phyloP scores from a whole-genome alignment of 331 rosid species.

The Dryas integrifolia region DNA sequence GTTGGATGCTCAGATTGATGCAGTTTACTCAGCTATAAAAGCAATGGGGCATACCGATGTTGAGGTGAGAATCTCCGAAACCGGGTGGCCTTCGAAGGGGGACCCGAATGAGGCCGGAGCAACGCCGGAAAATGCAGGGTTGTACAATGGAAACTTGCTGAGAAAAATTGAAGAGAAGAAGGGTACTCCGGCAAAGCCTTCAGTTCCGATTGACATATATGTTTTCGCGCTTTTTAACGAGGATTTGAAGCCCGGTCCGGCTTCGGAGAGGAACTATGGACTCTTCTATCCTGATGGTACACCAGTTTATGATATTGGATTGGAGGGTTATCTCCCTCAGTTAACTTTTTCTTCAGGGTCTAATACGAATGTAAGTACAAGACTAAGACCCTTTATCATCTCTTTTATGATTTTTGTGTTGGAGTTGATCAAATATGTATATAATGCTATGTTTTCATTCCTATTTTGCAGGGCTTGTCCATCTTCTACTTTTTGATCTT shows the following conservation, averaged over 20 bases:
- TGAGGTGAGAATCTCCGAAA: conserved; percentile 73
- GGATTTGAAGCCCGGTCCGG: conserved; percentile 70
- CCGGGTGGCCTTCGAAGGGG: conserved; percentile 96
- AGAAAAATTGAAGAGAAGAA: conserved; percentile 50
- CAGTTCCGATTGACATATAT: conserved; percentile 61
- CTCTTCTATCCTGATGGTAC: conserved; percentile 73
- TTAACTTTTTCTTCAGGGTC: conserved; percentile 47
- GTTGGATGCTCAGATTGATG: conserved; percentile 89
- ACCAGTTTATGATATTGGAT: conserved; percentile 73
- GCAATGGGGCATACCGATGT: conserved; percentile 69
- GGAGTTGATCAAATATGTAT: background rate
- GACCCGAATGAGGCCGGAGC: conserved; percentile 77
- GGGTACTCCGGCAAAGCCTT: conserved; percentile 81
- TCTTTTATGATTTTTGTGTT: background rate
- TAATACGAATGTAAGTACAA: conserved; percentile 46
- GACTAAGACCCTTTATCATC: background rate
- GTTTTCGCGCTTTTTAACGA: conserved; percentile 94
- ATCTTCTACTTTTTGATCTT: conserved; percentile 38
- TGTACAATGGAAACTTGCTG: conserved; percentile 69
- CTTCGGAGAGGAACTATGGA: conserved; percentile 89
- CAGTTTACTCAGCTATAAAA: conserved; percentile 75
- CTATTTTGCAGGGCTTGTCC: conserved; percentile 48
- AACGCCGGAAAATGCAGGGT: conserved; percentile 63
- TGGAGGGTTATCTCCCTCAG: conserved; percentile 65
- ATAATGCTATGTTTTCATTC: background rate